phyloP scores from a whole-genome alignment of 2,329 filamentous ascomycete species.

The Trichophyton equinum region DNA sequence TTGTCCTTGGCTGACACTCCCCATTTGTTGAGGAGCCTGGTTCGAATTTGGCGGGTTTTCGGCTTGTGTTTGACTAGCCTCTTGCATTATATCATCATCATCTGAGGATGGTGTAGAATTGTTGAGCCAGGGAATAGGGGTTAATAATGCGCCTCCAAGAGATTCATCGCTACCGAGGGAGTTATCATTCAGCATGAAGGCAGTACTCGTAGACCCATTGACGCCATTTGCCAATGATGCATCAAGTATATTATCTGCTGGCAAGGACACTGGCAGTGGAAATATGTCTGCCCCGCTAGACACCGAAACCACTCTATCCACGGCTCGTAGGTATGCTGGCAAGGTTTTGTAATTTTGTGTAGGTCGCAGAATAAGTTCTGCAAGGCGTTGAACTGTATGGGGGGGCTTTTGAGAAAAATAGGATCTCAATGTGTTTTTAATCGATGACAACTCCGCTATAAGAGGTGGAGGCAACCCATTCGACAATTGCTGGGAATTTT shows the following conservation, averaged over 20 bases:
- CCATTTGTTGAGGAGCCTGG: neutral
- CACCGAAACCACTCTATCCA: conserved; percentile 82
- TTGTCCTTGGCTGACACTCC: neutral
- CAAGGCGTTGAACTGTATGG: conserved; percentile 82
- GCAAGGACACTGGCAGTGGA: conserved; percentile 54
- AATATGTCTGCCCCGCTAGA: conserved; percentile 71
- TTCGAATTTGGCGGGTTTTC: neutral
- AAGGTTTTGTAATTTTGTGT: conserved; percentile 68
- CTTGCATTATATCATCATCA: conserved; percentile 12
- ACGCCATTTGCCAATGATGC: conserved; percentile 44
- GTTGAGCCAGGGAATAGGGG: conserved; percentile 81
- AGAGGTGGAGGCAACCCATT: conserved; percentile 51
- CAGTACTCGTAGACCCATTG: conserved; percentile 24
- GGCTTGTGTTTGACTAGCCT: neutral
- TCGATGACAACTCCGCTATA: conserved; percentile 48
- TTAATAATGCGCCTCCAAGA: conserved; percentile 77
- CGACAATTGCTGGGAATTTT: conserved; percentile 33
- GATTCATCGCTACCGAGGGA: conserved; percentile 71
- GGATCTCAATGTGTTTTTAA: conserved; percentile 46
- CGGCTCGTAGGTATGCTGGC: conserved; percentile 73
- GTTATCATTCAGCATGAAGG: conserved; percentile 25
- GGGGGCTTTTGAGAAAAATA: conserved; percentile 67
- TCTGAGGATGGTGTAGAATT: conserved; percentile 17
- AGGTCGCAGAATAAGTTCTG: conserved; percentile 71
- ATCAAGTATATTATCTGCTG: conserved; percentile 36